Base-by-base conservation (phyloP, 768 basidiomycete genomes). In the Boletus rex-veris region DNA sequence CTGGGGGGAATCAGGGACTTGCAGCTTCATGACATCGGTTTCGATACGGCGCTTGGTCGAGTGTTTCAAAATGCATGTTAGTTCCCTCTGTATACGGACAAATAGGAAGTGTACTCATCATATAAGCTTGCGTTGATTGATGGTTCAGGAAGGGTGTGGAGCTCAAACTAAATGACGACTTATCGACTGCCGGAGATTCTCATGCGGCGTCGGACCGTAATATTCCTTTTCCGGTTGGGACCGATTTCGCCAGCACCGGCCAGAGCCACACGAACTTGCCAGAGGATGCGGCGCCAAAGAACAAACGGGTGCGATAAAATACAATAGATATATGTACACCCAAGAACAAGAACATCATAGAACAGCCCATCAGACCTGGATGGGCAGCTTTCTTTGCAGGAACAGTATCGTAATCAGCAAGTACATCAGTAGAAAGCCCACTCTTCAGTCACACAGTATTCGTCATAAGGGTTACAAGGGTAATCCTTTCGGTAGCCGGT, bases 1-100 rank as follows among this genome's bases (percentile, higher is more conserved):
- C 31, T 18, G 47, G 46, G 37, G 37, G 48, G 28, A 3, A 46
- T 19, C 26, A 51, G 42, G 19, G 33, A 61, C 83, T 67, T 70
- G 96, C 96, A 99, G 77, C 78, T 98, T 98, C 96, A 98, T 97
- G 49, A 99, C 96, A 78, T 99, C 97, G 45, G 94, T 98, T 73
- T 98, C 96, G 71, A 97, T 95, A 55, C 96, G 88, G 56, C 96
- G 89, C 74, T 91, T 97, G 58, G 91, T 87, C 64, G 86, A 84
- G 90, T 90, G 73, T 64, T 71, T 57, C 54, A 33, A 52, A 48
- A 55, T 38, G 48, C 35, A 60, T 35, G 69, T 77, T 54, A 77
- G 69, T 57, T 58, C 42, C 44, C 35, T 48, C 19, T 47, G 57
- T 18, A 10, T 21, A 58, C 8, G 21, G 16, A 73, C 60, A 26